Evolutionary conservation across 768 basidiomycete genomes (phyloP).

Genomic region (Tylopilus intermedius): DNA sequence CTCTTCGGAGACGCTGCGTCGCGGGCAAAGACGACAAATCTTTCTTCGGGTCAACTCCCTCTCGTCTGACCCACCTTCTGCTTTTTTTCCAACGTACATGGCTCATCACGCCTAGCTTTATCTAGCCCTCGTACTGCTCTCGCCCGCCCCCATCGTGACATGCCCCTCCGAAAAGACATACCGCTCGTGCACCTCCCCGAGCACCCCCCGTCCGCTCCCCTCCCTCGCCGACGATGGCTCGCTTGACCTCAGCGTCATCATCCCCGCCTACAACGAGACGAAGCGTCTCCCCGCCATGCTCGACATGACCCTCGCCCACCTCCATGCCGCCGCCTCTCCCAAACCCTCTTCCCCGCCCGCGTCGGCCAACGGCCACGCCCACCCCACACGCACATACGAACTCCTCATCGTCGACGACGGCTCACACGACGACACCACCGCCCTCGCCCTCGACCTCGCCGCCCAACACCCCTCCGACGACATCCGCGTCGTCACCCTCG

Average conservation of each 20-base stretch:
- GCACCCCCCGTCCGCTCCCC: slow-evolving; percentile 51
- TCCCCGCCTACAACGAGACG: slow-evolving; percentile 91
- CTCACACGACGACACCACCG: slow-evolving; percentile 69
- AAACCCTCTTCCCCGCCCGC: slow-evolving; percentile 5
- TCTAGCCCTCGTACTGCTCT: slow-evolving; percentile 64
- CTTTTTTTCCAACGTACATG: background rate
- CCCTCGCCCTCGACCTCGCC: slow-evolving; percentile 61
- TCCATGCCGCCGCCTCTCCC: slow-evolving; percentile 31
- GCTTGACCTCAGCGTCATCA: slow-evolving; percentile 73
- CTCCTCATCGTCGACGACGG: slow-evolving; percentile 91
- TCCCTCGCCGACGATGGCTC: slow-evolving; percentile 50
- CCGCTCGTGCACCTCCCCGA: slow-evolving; percentile 50
- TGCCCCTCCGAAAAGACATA: slow-evolving; percentile 67
- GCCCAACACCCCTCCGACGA: slow-evolving; percentile 49
- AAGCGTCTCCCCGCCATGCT: slow-evolving; percentile 85
- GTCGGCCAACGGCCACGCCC: background rate
- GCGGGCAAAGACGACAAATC: slow-evolving; percentile 56
- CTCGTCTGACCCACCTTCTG: slow-evolving; percentile 30
- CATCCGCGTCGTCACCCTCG: slow-evolving; percentile 74
- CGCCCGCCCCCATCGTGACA: slow-evolving; percentile 62
- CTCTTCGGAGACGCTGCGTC: slow-evolving; percentile 44
- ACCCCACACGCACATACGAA: slow-evolving; percentile 57
- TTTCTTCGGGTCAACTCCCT: slow-evolving; percentile 43
- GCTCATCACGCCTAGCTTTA: slow-evolving; percentile 50
- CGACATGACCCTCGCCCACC: slow-evolving; percentile 62